Evolutionary conservation across 805 yeast species (phyloP), one percentile per base, ranked within the genome.

Genomic region (Nakazawaea peltata): DNA sequence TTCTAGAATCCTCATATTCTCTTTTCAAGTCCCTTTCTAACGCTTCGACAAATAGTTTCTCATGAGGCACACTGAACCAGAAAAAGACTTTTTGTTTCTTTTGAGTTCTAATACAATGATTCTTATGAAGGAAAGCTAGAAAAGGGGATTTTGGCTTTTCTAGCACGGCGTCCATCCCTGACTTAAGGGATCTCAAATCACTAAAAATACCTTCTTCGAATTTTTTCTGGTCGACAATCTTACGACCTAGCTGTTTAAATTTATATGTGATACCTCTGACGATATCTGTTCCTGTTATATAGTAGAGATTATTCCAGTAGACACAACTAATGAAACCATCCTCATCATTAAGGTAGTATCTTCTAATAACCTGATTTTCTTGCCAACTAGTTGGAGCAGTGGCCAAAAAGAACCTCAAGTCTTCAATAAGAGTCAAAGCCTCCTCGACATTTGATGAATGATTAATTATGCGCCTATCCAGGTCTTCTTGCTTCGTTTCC

Each of bases 371-470:
- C 54, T 90, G 96, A 46, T 81, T 78, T 41, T 77, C 82, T 51
- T 78, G 86, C 95, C 97, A 90, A 49, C 81, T 82, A 4, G 92
- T 90, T 0, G 98, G 97, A 0, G 97, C 97, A 0, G 95, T 85
- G 2, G 86, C 84, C 30, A 90, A 61, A 50, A 90, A 90, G 58
- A 81, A 81, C 61, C 86, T 85, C 45, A 88, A 58, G 50, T 83
- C 92, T 44, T 81, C 87, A 17, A 81, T 77, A 31, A 77, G 60
- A 36, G 78, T 61, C 33, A 80, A 55, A 10, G 81, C 67, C 48
- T 76, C 83, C 37, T 66, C 69, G 2, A 61, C 53, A 2, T 17
- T 21, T 21, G n/a, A n/a, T n/a, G n/a, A n/a, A n/a, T n/a, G n/a
- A n/a, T n/a, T n/a, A n/a, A n/a, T n/a, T n/a, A n/a, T n/a, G n/a